Conservation (phyloP, 352 stramenopile genomes). For the Globisporangium polare region DNA sequence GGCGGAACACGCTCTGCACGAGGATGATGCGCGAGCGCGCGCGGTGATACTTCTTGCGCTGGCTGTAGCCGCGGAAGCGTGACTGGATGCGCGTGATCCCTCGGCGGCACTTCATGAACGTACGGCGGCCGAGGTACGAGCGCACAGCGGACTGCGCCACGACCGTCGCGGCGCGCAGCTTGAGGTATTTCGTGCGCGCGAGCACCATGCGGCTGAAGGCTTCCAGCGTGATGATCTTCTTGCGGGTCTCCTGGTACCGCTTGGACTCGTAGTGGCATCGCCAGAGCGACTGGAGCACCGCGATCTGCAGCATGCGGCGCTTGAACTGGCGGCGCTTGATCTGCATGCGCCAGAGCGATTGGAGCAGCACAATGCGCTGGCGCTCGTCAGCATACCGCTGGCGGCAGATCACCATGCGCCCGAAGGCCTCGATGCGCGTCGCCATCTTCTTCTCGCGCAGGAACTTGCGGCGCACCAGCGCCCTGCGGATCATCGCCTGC, state of each 20-base stretch:
- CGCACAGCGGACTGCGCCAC: conserved; percentile 74
- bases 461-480: conserved; percentile 74
- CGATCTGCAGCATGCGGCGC: conserved; percentile 43
- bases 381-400: conserved; percentile 55
- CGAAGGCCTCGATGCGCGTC: conserved; percentile 79
- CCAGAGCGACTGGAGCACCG: conserved; percentile 80
- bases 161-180: conserved; percentile 39
- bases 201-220: conserved; percentile 66
- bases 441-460: conserved; percentile 86
- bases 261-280: conserved; percentile 52
- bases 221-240: conserved; percentile 65
- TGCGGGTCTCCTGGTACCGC: conserved; percentile 50
- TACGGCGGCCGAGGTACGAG: conserved; percentile 56
- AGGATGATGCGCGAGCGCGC: conserved; percentile 45
- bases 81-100: conserved; percentile 72
- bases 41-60: conserved; percentile 61
- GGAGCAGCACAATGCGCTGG: conserved; percentile 69
- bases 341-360: conserved; percentile 83
- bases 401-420: conserved; percentile 76
- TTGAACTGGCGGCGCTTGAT: conserved; percentile 49
- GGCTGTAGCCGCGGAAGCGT: conserved; percentile 46
- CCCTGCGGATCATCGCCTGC: conserved; percentile 85
- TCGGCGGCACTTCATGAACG: conserved; percentile 59
- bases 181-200: conserved; percentile 47
- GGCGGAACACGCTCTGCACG: conserved; percentile 75